Conservation (phyloP, 768 basidiomycete species). For the Rhizopogon vulgaris region DNA sequence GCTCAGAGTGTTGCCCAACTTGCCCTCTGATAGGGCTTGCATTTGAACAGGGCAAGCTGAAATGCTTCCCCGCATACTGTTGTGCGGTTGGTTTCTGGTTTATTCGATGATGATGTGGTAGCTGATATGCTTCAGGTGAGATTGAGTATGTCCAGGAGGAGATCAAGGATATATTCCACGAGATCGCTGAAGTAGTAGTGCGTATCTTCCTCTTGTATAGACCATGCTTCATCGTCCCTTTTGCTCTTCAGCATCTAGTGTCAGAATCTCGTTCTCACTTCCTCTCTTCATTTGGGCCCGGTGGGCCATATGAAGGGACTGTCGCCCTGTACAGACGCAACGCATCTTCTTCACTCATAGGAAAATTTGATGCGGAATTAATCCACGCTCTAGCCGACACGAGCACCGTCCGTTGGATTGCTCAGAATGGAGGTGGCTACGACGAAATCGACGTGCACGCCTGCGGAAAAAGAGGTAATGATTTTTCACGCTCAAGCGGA, state of each 20-base stretch:
- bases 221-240: background rate
- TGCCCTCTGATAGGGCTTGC: background rate
- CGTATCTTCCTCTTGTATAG: conserved; percentile 22
- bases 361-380: conserved; percentile 72
- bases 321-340: conserved; percentile 78
- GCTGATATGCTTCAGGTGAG: conserved; percentile 34
- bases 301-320: conserved; percentile 64
- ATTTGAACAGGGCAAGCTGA: background rate
- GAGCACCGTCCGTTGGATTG: conserved; percentile 66
- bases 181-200: conserved; percentile 68
- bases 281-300: conserved; percentile 48
- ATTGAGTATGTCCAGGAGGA: conserved; percentile 77
- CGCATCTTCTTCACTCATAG: conserved; percentile 52
- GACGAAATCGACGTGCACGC: conserved; percentile 74
- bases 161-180: conserved; percentile 49
- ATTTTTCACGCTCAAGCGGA: background rate
- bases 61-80: conserved; percentile 12
- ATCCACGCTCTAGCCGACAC: conserved; percentile 53
- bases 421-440: conserved; percentile 85
- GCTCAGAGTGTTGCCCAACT: background rate
- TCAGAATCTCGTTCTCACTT: conserved; percentile 59
- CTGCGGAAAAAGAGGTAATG: conserved; percentile 58
- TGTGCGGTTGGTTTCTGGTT: conserved; percentile 16
- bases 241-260: conserved; percentile 36
- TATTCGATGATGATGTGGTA: background rate